These are phyloP conservation scores for Penicillium angulare DNA, from an alignment of 495 filamentous ascomycete genomes.

Conservation along the genomic window DNA sequence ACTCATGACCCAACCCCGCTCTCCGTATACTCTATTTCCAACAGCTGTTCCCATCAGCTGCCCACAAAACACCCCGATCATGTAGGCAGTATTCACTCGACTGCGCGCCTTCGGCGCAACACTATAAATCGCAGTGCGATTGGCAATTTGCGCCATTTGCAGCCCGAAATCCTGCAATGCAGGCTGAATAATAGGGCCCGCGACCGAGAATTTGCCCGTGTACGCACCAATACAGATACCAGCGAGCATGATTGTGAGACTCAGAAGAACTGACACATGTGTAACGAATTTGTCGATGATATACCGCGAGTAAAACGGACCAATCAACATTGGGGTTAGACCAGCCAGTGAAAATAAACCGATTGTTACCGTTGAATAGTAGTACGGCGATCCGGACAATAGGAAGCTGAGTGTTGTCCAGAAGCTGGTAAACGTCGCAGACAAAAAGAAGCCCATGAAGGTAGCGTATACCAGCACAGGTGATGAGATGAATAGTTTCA, in stretches of 20 bases:
- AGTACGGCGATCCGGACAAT: conserved; percentile 64
- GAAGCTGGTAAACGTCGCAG: conserved; percentile 62
- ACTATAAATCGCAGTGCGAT: conserved; percentile 66
- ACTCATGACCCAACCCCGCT: conserved; percentile 67
- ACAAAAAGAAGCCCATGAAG: conserved; percentile 54
- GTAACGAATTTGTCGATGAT: conserved; percentile 70
- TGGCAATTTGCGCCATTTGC: conserved; percentile 74
- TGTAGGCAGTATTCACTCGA: conserved; percentile 79
- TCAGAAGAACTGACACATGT: conserved; percentile 62
- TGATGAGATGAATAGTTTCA: conserved; percentile 56
- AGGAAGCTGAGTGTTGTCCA: conserved; percentile 88
- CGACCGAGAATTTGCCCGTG: conserved; percentile 61
- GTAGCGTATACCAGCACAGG: conserved; percentile 69
- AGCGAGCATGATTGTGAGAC: conserved; percentile 52
- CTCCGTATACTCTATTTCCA: conserved; percentile 68
- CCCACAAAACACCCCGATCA: conserved; percentile 71
- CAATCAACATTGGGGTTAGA: conserved; percentile 62
- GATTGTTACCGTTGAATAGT: conserved; percentile 63
- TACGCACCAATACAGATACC: conserved; percentile 72
- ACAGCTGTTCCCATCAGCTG: conserved; percentile 75
- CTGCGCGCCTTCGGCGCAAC: conserved; percentile 72
- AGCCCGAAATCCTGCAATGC: conserved; percentile 69
- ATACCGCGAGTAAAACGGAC: conserved; percentile 65
- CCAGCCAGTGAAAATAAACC: conserved; percentile 80
- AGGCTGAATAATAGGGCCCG: conserved; percentile 74